Evolutionary conservation across 192 early-diverging fungal species (phyloP).

Genomic region (Thoreauomyces humboldtii): DNA sequence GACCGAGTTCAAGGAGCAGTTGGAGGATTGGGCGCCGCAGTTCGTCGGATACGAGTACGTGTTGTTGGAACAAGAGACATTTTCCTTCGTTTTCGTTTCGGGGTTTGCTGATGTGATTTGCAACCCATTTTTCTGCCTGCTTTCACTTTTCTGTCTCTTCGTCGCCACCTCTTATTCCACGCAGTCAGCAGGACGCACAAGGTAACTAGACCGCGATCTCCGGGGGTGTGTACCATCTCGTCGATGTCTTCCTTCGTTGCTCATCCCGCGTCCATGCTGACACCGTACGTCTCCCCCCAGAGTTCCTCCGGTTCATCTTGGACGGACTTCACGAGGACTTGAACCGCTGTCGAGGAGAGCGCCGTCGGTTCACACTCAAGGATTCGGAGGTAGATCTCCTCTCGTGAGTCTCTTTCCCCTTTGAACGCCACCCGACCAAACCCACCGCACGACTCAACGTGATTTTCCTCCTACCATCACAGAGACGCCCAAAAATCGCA

Average conservation of each 20-base stretch:
- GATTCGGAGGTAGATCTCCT: constrained; percentile 41
- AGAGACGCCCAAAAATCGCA: constrained; percentile 47
- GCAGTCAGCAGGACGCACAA: constrained; percentile 52
- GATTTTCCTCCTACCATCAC: no score
- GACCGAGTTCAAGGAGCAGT: constrained; percentile 65
- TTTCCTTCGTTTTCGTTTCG: no score
- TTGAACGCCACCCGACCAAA: no score
- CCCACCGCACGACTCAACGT: no score
- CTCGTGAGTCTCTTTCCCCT: no score
- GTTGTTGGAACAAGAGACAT: no score
- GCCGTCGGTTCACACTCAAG: constrained; percentile 41
- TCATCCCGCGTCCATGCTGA: neutral
- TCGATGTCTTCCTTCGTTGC: neutral
- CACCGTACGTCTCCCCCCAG: constrained; percentile 6
- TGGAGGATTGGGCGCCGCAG: constrained; percentile 73
- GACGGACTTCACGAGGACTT: constrained; percentile 52
- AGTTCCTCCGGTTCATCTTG: constrained; percentile 53
- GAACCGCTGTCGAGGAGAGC: constrained; percentile 34
- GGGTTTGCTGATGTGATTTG: no score
- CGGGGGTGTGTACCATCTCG: neutral
- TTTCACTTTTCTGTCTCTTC: no score
- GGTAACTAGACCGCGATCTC: constrained; percentile 17
- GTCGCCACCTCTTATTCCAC: neutral
- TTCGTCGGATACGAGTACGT: constrained; percentile 70
- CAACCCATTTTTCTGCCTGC: no score